These are phyloP conservation scores for Apiosordaria backusii DNA, from an alignment of 495 filamentous ascomycete species.

Conservation along the genomic window DNA sequence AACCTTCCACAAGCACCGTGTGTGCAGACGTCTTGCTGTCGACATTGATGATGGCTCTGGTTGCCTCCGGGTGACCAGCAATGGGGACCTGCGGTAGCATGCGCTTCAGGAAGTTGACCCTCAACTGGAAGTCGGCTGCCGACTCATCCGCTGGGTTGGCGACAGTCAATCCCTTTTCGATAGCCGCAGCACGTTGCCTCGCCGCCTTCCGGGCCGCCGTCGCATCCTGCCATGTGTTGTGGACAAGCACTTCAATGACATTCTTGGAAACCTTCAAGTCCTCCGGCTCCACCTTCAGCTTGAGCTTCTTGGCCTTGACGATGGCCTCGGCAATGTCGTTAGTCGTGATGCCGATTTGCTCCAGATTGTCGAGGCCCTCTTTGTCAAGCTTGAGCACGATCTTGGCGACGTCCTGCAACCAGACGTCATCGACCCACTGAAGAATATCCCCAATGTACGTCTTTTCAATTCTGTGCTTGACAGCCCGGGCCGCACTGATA, in stretches of 20 bases:
- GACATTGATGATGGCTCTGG: constrained; percentile 82
- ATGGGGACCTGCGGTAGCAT: constrained; percentile 74
- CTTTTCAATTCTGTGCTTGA: constrained; percentile 90
- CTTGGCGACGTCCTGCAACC: constrained; percentile 68
- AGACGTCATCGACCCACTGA: constrained; percentile 74
- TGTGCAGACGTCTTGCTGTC: constrained; percentile 51
- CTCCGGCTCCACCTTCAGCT: constrained; percentile 53
- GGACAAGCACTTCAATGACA: constrained; percentile 55
- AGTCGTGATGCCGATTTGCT: constrained; percentile 69
- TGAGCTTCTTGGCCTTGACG: constrained; percentile 72
- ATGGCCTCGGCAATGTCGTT: constrained; percentile 71
- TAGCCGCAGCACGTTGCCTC: constrained; percentile 48
- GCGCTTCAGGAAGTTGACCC: constrained; percentile 79
- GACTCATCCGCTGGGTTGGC: constrained; percentile 38
- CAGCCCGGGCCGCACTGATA: constrained; percentile 73
- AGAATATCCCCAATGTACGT: constrained; percentile 73
- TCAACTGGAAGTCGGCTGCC: constrained; percentile 68
- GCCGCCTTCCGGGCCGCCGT: constrained; percentile 44
- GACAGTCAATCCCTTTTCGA: constrained; percentile 29
- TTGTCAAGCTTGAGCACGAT: constrained; percentile 74
- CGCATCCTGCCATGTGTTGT: constrained; percentile 44
- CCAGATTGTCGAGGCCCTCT: constrained; percentile 69
- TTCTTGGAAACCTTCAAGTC: constrained; percentile 36
- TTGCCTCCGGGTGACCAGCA: constrained; percentile 78
- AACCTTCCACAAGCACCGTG: constrained; percentile 87